Base-by-base conservation (phyloP, 2,329 filamentous ascomycete genomes). In the Tothia fuscella region DNA sequence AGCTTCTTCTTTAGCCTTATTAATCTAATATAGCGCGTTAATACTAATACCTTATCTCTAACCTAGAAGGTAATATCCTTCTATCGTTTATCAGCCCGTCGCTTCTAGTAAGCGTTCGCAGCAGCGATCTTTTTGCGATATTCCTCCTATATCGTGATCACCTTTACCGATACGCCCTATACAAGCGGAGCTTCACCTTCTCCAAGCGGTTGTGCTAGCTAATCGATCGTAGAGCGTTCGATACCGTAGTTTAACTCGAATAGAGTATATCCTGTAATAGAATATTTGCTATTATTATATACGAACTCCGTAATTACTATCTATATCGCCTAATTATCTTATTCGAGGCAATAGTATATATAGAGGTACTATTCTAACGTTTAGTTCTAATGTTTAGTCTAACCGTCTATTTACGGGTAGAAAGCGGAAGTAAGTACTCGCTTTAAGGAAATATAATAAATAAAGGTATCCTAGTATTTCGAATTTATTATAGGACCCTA, bases 321-420 rank as follows among this genome's bases (percentile, higher is more conserved):
- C 16, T 22, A 10, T 24, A 20, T 22, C 12, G 19, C 20, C 20
- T 37, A 37, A 19, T 37, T 20, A 10, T 9, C 10, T 37, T 37
- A 37, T 19, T 19, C 9, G 9, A 37, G 14, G 6, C 10, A 20
- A 22, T 37, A 24, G 20, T 13, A 37, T 9, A 22, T 19, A 20
- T 16, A 6, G 9, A 37, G 19, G 20, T 37, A 37, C 24, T 37
- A 10, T 37, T 37, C 10, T 6, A 37, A 24, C 7, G 22, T 38
- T 28, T 38, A 17, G 14, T 38, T 38, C 7, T 38, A 38, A 14
- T 24, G 25, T 17, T 38, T 24, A 26, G 29, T 38, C 16, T 38
- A 38, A 12, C 17, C 29, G 29, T 38, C 22, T 31, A 24, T 38
- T 28, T 38, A 28, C n/a, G 22, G 22, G 14, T 38, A 38, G 22